Conservation (phyloP, 106 monocot genomes). For the Allium fistulosum region DNA sequence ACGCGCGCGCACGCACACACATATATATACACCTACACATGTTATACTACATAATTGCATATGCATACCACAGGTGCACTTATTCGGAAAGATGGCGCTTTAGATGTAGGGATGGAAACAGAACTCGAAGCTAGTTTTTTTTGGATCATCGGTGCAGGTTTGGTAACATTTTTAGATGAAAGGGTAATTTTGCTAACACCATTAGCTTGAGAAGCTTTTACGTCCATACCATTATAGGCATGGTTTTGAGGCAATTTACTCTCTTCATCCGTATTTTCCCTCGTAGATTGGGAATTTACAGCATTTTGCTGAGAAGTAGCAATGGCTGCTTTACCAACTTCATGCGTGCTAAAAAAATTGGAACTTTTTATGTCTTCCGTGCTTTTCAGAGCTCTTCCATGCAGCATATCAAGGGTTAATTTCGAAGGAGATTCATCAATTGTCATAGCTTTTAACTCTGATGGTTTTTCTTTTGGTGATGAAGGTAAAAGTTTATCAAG, state of each 20-base stretch:
- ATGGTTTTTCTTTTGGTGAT: conserved; percentile 49
- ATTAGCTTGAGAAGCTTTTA: conserved; percentile 20
- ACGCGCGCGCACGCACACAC: too few species aligned
- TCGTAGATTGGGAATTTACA: conserved; percentile 1
- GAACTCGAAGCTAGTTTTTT: neutral
- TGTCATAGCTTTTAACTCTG: conserved; percentile 19
- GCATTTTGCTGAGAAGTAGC: neutral
- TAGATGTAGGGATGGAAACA: conserved; percentile 4
- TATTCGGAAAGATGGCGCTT: conserved; percentile 29
- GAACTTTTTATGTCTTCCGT: conserved; percentile 20
- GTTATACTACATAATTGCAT: too few species aligned
- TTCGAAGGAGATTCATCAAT: conserved; percentile 39
- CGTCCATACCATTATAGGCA: conserved; percentile 3
- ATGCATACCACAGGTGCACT: conserved; percentile 35
- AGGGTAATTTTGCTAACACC: neutral
- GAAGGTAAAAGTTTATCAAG: conserved; percentile 61
- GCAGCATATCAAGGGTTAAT: conserved; percentile 34
- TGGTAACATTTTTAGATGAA: neutral
- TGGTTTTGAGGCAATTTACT: conserved; percentile 2
- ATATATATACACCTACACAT: too few species aligned
- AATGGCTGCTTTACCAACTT: neutral
- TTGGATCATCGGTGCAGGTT: neutral
- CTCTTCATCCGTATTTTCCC: conserved; percentile 6
- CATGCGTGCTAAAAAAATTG: conserved; percentile 4
- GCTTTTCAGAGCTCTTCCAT: conserved; percentile 30